phyloP scores from a whole-genome alignment of 1,284 basidiomycete genomes.

The Ceratobasidium sp. region DNA sequence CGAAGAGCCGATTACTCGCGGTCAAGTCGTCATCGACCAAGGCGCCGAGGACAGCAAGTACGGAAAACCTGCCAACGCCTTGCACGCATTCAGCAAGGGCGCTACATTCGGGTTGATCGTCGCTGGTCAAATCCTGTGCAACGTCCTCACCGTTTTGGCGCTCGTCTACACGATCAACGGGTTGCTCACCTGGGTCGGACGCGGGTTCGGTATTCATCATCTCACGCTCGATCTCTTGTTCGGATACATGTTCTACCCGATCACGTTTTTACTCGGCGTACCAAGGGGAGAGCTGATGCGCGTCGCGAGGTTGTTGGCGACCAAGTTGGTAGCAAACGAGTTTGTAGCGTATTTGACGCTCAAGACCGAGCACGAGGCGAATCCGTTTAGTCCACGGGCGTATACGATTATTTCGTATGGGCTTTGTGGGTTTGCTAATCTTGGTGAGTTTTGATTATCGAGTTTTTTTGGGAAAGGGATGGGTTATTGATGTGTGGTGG shows the following conservation, averaged over 20 bases:
- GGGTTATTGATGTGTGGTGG: neutral
- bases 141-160: slow-evolving; percentile 84
- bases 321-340: slow-evolving; percentile 90
- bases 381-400: slow-evolving; percentile 77
- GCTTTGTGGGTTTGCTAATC: slow-evolving; percentile 92
- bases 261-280: slow-evolving; percentile 84
- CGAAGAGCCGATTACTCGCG: slow-evolving; percentile 88
- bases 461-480: slow-evolving; percentile 31
- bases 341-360: slow-evolving; percentile 80
- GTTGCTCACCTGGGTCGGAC: slow-evolving; percentile 89
- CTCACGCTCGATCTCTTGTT: slow-evolving; percentile 89
- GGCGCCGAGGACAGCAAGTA: slow-evolving; percentile 69
- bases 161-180: slow-evolving; percentile 88
- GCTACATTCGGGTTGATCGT: slow-evolving; percentile 89
- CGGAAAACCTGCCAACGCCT: slow-evolving; percentile 75
- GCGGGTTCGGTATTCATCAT: slow-evolving; percentile 84
- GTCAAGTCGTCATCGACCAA: slow-evolving; percentile 82
- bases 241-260: slow-evolving; percentile 89
- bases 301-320: slow-evolving; percentile 85
- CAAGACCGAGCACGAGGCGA: slow-evolving; percentile 52
- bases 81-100: slow-evolving; percentile 91
- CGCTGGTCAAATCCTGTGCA: slow-evolving; percentile 87
- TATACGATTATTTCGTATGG: slow-evolving; percentile 86
- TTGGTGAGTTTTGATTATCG: slow-evolving; percentile 60
- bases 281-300: slow-evolving; percentile 78